These are phyloP conservation scores for Picochlorum sp. DNA, from an alignment of 139 green algal species.

Conservation along the genomic window DNA sequence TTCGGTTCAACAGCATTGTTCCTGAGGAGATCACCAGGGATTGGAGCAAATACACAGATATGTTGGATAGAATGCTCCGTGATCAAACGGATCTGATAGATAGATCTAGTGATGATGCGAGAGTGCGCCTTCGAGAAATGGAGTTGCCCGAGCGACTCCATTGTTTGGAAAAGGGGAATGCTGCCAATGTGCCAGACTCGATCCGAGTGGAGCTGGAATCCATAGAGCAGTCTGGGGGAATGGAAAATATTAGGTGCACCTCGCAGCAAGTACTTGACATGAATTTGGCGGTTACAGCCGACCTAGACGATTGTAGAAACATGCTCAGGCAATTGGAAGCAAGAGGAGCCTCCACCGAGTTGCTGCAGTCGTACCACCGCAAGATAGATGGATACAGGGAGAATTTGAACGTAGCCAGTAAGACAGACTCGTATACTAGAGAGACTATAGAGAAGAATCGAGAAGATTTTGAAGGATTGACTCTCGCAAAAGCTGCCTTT, in stretches of 20 bases:
- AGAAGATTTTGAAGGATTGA: slow-evolving; percentile 37
- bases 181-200: slow-evolving; percentile 51
- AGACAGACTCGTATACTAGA: slow-evolving; percentile 55
- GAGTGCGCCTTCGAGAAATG: slow-evolving; percentile 58
- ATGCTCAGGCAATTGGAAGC: slow-evolving; percentile 48
- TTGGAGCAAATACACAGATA: slow-evolving; percentile 74
- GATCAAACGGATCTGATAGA: slow-evolving; percentile 50
- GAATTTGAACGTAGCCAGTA: slow-evolving; percentile 58
- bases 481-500: slow-evolving; percentile 39
- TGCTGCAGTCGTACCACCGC: slow-evolving; percentile 57
- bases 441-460: slow-evolving; percentile 37
- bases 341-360: slow-evolving; percentile 46
- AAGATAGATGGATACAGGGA: slow-evolving; percentile 49
- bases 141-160: slow-evolving; percentile 52
- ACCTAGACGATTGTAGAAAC: slow-evolving; percentile 47
- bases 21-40: slow-evolving; percentile 67
- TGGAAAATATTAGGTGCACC: slow-evolving; percentile 55
- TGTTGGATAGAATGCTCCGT: slow-evolving; percentile 74
- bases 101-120: slow-evolving; percentile 70
- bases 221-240: slow-evolving; percentile 58
- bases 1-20: slow-evolving; percentile 61
- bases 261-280: slow-evolving; percentile 50
- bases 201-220: slow-evolving; percentile 69
- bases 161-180: slow-evolving; percentile 42
- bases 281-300: slow-evolving; percentile 32